These are phyloP conservation scores for Mycosarcoma maydis DNA, from an alignment of 1,284 basidiomycete genomes.

Conservation along the genomic window DNA sequence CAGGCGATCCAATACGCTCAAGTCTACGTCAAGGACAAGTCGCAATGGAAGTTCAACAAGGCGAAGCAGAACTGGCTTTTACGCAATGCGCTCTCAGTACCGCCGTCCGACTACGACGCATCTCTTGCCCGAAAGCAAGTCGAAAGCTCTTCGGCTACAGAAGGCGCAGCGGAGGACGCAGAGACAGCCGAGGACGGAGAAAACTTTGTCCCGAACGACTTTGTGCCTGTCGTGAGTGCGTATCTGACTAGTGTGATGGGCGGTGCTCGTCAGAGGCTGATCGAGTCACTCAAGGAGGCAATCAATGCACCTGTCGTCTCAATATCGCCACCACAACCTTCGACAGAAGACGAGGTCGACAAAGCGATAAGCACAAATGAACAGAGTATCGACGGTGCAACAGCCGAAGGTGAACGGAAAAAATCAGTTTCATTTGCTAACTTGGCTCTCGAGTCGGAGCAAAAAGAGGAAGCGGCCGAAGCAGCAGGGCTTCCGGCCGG, in stretches of 20 bases:
- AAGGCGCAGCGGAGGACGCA: constrained; percentile 8
- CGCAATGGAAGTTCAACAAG: constrained; percentile 55
- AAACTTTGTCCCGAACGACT: constrained; percentile 43
- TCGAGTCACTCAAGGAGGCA: constrained; percentile 40
- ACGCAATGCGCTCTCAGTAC: constrained; percentile 39
- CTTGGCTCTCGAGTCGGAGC: constrained; percentile 32
- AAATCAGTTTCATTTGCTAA: constrained; percentile 46
- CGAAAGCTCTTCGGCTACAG: constrained; percentile 3
- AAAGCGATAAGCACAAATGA: constrained; percentile 4
- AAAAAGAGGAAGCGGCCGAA: constrained; percentile 26
- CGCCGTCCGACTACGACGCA: constrained; percentile 39
- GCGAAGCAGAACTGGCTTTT: constrained; percentile 53
- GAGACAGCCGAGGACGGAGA: constrained; percentile 39
- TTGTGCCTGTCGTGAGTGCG: constrained; percentile 35
- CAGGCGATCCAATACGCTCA: constrained; percentile 48
- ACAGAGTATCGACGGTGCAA: neutral
- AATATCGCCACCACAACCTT: constrained; percentile 7
- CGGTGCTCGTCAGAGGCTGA: constrained; percentile 34
- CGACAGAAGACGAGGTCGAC: neutral
- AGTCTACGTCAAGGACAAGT: constrained; percentile 28
- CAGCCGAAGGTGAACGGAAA: neutral
- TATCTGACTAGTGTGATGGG: constrained; percentile 48
- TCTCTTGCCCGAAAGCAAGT: constrained; percentile 24
- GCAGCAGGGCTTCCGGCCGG: constrained; percentile 20
- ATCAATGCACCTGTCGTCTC: constrained; percentile 26